A percentile compares a stretch with the other conserved stretches of the same genome.
These are phyloP conservation scores for Colletotrichum sp. DNA, from an alignment of 2,329 filamentous ascomycete species.

Conservation along the genomic window DNA sequence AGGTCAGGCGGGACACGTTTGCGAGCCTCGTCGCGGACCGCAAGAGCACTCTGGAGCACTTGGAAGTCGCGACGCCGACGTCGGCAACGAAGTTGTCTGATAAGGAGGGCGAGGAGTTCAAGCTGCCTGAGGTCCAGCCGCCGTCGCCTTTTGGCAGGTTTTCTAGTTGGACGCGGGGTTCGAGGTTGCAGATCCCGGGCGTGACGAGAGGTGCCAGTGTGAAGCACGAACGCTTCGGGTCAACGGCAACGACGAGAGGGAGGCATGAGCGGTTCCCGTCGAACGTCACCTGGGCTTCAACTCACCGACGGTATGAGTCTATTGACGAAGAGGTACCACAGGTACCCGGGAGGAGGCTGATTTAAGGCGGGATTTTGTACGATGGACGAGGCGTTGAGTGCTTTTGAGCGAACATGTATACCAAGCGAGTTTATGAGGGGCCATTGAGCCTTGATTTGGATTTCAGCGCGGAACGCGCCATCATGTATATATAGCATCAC, in stretches of 20 bases:
- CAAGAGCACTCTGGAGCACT: background rate
- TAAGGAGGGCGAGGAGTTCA: background rate
- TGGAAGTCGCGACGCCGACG: background rate
- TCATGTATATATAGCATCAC: background rate
- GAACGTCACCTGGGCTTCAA: background rate
- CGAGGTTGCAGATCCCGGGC: background rate
- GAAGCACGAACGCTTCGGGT: background rate
- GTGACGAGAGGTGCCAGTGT: background rate
- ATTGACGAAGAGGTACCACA: background rate
- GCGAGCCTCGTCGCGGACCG: background rate
- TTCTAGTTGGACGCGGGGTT: background rate
- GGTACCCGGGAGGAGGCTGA: background rate
- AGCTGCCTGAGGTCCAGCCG: constrained; percentile 9
- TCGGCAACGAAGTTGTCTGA: background rate
- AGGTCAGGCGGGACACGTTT: background rate
- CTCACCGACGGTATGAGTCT: background rate
- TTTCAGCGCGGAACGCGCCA: background rate
- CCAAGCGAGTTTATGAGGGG: background rate
- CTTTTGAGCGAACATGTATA: background rate
- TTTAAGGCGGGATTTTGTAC: background rate
- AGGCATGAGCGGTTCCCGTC: background rate
- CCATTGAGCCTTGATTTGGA: background rate
- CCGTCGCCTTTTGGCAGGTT: background rate
- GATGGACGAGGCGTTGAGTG: background rate
- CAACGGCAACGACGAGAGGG: background rate